These are phyloP conservation scores for Penicillium digitatum DNA, from an alignment of 2,329 filamentous ascomycete genomes.

Conservation along the genomic window DNA sequence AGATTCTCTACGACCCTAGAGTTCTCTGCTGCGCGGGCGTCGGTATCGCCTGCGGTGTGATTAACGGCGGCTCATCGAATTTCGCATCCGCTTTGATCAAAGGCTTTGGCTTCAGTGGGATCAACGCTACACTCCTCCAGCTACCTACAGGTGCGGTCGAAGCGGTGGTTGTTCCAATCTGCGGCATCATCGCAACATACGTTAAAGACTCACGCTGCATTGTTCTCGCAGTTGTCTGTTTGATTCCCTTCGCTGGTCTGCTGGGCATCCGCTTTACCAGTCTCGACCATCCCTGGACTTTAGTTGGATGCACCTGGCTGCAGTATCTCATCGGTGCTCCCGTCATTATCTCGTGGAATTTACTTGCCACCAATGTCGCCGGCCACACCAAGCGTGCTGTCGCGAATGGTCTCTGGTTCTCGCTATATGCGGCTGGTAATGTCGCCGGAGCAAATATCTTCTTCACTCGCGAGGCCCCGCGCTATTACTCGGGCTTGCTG, in stretches of 20 bases:
- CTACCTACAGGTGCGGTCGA: constrained; percentile 36
- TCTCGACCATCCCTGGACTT: constrained; percentile 46
- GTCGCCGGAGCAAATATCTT: constrained; percentile 49
- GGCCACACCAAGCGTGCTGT: constrained; percentile 53
- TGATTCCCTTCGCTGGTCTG: constrained; percentile 44
- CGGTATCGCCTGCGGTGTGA: constrained; percentile 45
- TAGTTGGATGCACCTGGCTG: constrained; percentile 54
- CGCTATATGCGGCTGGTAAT: constrained; percentile 48
- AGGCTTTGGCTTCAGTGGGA: constrained; percentile 38
- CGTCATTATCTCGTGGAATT: constrained; percentile 51
- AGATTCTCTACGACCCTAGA: constrained; percentile 40
- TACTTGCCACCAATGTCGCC: constrained; percentile 47
- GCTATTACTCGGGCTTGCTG: constrained; percentile 46
- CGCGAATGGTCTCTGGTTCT: constrained; percentile 50
- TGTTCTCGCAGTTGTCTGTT: constrained; percentile 28
- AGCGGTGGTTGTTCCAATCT: constrained; percentile 27
- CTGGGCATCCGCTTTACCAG: constrained; percentile 50
- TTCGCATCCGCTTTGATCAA: constrained; percentile 48
- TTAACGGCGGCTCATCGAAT: constrained; percentile 51
- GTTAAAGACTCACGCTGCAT: constrained; percentile 41
- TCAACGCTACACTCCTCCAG: constrained; percentile 34
- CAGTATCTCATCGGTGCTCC: constrained; percentile 50
- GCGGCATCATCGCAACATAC: constrained; percentile 45
- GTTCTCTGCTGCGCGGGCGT: constrained; percentile 40
- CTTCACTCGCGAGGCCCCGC: constrained; percentile 43